Percentiles rank a stretch among this genome's conserved stretches.
Conservation (phyloP, 495 filamentous ascomycete species). For the Hyaloscypha finlandica region DNA sequence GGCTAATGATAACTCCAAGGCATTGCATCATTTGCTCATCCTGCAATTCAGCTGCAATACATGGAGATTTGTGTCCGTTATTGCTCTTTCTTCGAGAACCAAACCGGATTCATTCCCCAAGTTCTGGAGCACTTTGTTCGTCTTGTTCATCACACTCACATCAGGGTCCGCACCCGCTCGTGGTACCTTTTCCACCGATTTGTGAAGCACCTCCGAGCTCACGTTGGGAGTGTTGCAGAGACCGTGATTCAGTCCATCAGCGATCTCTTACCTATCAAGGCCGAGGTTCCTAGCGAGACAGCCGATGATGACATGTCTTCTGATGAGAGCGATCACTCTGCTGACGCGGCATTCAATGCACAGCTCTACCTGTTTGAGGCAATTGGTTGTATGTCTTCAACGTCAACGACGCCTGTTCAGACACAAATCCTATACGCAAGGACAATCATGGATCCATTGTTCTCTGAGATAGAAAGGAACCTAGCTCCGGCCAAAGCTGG, state of each 20-base stretch:
- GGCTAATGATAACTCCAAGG: constrained; percentile 48
- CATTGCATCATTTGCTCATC: constrained; percentile 82
- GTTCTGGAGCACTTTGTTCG: constrained; percentile 92
- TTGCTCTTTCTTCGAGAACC: constrained; percentile 84
- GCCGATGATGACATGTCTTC: constrained; percentile 92
- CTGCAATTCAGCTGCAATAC: constrained; percentile 89
- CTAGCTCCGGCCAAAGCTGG: constrained; percentile 72
- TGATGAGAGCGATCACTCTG: constrained; percentile 82
- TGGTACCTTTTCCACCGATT: constrained; percentile 97
- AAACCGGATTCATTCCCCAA: constrained; percentile 73
- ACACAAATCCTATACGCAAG: constrained; percentile 84
- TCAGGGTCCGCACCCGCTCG: constrained; percentile 81
- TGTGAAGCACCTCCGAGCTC: constrained; percentile 80
- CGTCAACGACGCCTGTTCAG: constrained; percentile 68
- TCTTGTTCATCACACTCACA: constrained; percentile 82
- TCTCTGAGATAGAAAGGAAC: constrained; percentile 78
- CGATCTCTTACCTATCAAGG: constrained; percentile 87
- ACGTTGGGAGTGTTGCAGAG: constrained; percentile 85
- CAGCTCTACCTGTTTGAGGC: constrained; percentile 95
- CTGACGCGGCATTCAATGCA: constrained; percentile 84
- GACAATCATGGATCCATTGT: constrained; percentile 83
- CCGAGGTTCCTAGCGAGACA: constrained; percentile 74
- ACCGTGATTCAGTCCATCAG: constrained; percentile 86
- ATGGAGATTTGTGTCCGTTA: constrained; percentile 98
- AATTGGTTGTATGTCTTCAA: constrained; percentile 85